phyloP scores from a whole-genome alignment of 2,329 filamentous ascomycete genomes.

The Pseudogymnoascus sp. region DNA sequence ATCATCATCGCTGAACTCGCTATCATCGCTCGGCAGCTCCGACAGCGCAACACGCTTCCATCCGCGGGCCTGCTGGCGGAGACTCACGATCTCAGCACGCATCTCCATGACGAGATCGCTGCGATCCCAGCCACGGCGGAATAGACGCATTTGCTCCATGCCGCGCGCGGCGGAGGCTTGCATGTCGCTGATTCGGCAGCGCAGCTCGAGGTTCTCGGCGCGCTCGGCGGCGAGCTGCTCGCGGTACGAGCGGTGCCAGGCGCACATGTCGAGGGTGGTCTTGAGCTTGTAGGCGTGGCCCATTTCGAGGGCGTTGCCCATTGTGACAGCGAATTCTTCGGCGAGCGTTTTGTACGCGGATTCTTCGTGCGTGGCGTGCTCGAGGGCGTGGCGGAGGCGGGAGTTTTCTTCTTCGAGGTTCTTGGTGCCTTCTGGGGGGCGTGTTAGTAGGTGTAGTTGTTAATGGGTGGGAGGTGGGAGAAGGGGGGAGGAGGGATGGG shows the following conservation, averaged over 20 bases:
- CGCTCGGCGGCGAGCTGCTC: constrained; percentile 57
- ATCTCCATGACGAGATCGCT: constrained; percentile 46
- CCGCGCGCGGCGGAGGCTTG: constrained; percentile 50
- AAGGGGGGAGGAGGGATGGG: constrained; percentile 14
- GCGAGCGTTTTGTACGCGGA: constrained; percentile 52
- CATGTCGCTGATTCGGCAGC: constrained; percentile 61
- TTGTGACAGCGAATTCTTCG: constrained; percentile 46
- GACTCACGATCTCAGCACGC: constrained; percentile 43
- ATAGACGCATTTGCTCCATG: constrained; percentile 49
- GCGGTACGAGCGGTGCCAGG: constrained; percentile 60
- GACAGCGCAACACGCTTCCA: constrained; percentile 62
- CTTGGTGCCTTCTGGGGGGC: constrained; percentile 42
- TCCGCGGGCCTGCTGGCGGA: constrained; percentile 52
- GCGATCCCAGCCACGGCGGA: constrained; percentile 49
- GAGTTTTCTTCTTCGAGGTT: constrained; percentile 56
- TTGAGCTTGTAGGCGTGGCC: constrained; percentile 59
- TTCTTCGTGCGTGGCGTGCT: constrained; percentile 51
- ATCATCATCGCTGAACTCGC: constrained; percentile 53
- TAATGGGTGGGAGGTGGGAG: constrained; percentile 11
- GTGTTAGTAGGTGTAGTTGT: constrained; percentile 7
- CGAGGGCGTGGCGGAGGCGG: constrained; percentile 52
- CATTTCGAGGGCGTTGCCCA: constrained; percentile 51
- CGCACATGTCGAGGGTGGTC: constrained; percentile 51
- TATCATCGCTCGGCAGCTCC: constrained; percentile 49
- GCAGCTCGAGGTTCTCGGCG: constrained; percentile 53